Evolutionary conservation across 345 rosid genomes (phyloP), one percentile per base, ranked within the genome.

Genomic region (Eucalyptus erythrocorys): DNA sequence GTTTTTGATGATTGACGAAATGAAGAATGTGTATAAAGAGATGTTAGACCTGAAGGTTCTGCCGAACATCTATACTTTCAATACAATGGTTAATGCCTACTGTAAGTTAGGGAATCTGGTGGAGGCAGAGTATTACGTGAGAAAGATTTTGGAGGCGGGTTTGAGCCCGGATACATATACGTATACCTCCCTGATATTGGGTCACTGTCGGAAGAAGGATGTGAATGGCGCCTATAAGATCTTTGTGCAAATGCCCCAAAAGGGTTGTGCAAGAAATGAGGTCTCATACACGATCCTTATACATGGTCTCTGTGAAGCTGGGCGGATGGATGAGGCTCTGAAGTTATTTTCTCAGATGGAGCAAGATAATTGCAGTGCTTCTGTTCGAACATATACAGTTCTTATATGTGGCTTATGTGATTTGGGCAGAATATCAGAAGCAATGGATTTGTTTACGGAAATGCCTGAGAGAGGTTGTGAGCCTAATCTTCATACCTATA

Each of bases 351-450:
- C 87, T 90, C 87, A 89, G 90, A 97, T 97, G 98, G 93, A 89
- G 66, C 95, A 93, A 32, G 99, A 95, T 49, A 89, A 90, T 59
- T 95, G 98, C 88, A 26, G 84, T 87, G 97, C 98, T 6, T 94
- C 97, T 5, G 97, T 95, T 68, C 95, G 95, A 87, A 95, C 99
- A 59, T 97, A 95, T 87, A 97, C 99, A 0, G 98, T 94, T 90
- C 91, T 97, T 87, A 94, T 97, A 88, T 82, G 90, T 88, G 97
- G 95, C 47, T 90, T 96, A 86, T 94, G 94, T 91, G 91, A 87
- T 88, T 87, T 87, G 21, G 89, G 90, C 87, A 93, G 97, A 94
- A 95, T 90, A 89, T 53, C 87, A 8, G 97, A 96, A 89, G 99
- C 95, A 8, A 87, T 94, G 90, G 85, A 87, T 48, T 89, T 95